phyloP scores from a whole-genome alignment of 2,329 filamentous ascomycete species.

The Coleophoma eucalyptorum region DNA sequence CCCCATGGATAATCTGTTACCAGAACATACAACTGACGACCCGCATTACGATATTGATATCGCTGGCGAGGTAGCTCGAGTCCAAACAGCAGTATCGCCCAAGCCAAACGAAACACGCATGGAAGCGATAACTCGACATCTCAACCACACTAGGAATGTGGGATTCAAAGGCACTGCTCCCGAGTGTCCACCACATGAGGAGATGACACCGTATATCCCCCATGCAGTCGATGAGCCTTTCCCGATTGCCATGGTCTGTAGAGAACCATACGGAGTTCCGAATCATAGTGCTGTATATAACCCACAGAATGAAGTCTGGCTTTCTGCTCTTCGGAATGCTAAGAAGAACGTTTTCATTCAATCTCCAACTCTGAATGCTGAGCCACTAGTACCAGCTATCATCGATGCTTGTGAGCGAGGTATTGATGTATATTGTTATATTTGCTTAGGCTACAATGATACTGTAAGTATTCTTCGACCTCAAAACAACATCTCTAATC shows the following conservation, averaged over 20 bases:
- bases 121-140: constrained; percentile 57
- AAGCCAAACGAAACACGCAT: constrained; percentile 47
- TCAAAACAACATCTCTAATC: constrained; percentile 1
- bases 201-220: constrained; percentile 65
- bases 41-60: constrained; percentile 63
- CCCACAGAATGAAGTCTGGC: constrained; percentile 74
- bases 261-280: constrained; percentile 61
- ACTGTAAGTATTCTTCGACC: constrained; percentile 34
- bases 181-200: constrained; percentile 44
- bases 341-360: constrained; percentile 68
- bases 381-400: constrained; percentile 61
- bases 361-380: constrained; percentile 72
- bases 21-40: constrained; percentile 53
- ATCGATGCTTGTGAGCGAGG: constrained; percentile 62
- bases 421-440: constrained; percentile 64
- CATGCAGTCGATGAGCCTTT: constrained; percentile 50
- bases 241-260: constrained; percentile 69
- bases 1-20: constrained; percentile 27
- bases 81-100: constrained; percentile 53
- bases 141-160: constrained; percentile 58
- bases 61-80: constrained; percentile 54
- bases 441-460: constrained; percentile 79
- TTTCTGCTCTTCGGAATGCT: constrained; percentile 66
- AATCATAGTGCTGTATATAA: constrained; percentile 57
- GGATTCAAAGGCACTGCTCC: constrained; percentile 49